Evolutionary conservation across 1,284 basidiomycete species (phyloP).

Genomic region (Rhodofomes roseus): DNA sequence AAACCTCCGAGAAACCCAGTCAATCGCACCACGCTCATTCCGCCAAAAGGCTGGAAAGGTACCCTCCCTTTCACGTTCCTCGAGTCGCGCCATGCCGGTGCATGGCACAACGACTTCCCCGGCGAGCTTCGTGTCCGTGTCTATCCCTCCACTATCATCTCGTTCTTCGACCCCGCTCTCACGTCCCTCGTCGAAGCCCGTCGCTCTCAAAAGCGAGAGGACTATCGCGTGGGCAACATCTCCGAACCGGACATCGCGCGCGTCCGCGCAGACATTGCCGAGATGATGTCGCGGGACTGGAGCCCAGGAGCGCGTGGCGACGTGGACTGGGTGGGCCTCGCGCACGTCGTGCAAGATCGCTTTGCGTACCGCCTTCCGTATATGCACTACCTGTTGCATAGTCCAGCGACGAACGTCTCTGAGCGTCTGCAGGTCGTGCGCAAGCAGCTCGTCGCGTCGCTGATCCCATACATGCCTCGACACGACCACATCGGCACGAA

Average conservation of each 20-base stretch:
- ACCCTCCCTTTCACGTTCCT: background rate
- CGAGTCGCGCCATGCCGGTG: background rate
- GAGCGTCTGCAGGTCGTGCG: background rate
- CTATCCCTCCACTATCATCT: background rate
- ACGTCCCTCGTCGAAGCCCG: background rate
- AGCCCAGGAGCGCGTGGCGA: background rate
- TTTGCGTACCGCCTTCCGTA: background rate
- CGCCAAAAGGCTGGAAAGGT: background rate
- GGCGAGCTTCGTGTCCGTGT: background rate
- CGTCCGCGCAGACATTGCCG: background rate
- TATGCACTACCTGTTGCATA: background rate
- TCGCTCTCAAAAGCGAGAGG: background rate
- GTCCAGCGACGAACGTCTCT: background rate
- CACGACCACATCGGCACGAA: background rate
- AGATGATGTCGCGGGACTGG: background rate
- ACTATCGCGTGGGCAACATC: background rate
- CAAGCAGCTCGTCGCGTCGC: background rate
- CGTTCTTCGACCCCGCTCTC: background rate
- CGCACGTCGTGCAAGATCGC: background rate
- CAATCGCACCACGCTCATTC: background rate
- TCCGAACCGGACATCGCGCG: background rate
- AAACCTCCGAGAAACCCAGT: background rate
- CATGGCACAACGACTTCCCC: background rate
- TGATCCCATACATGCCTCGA: background rate
- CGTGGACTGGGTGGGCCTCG: background rate